Evolutionary conservation across 495 filamentous ascomycete species (phyloP), one percentile per base, ranked within the genome.

Genomic region (Cercophora samala): DNA sequence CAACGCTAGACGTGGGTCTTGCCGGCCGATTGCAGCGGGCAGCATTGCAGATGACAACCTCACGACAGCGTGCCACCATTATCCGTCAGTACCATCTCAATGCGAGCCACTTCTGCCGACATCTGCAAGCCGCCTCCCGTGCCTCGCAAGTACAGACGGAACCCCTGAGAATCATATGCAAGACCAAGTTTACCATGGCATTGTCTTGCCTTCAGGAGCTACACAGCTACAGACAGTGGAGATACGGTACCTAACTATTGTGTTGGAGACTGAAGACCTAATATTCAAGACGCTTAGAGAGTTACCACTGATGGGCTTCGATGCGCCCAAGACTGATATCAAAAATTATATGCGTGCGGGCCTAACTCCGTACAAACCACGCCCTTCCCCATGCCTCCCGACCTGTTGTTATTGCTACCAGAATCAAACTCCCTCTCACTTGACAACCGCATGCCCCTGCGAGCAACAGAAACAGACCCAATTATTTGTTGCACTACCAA

Each of bases 1-100:
- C 66, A 22, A 46, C 42, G 51, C 51, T 54, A 56, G 53, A 23
- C 22, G 53, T 56, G 53, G 53, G 53, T 56, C 53, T 56, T 64
- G 66, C 60, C 66, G 55, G 66, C 61, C 66, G 61, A 37, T 51
- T 64, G 62, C 66, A 68, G 66, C 60, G 24, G 61, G 66, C 60
- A 54, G 55, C 62, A 64, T 66, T 63, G 65, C 37, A 46, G 37
- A 46, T 46, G 37, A 46, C 37, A 46, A 13, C 37, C 37, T 46
- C 37, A 46, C 37, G 37, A 46, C 37, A 46, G 37, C 37, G 8
- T 46, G 37, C 37, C 37, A 46, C 37, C 13, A 46, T 46, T 46
- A 46, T 11, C 37, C 37, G 37, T 46, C 37, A 46, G 11, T 46
- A 46, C 37, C 37, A 18, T 9, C 37, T 46, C 37, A 46, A 66